Conservation (phyloP, 2,329 filamentous ascomycete genomes). For the Penicillium oxalicum region DNA sequence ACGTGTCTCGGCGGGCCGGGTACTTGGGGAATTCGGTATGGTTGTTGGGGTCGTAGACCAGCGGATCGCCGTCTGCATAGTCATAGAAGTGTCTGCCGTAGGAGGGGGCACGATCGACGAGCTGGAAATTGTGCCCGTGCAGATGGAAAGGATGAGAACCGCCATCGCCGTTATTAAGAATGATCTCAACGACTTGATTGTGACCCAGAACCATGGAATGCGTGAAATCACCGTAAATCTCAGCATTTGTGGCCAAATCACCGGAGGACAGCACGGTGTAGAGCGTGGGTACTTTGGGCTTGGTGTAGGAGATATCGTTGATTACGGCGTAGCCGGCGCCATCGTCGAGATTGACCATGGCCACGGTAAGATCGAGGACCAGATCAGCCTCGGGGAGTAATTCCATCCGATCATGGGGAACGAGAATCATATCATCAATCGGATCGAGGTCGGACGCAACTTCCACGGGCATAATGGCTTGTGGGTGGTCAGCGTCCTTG, state of each 20-base stretch:
- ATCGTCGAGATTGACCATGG: conserved; percentile 65
- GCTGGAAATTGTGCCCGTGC: conserved; percentile 60
- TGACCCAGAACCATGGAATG: conserved; percentile 43
- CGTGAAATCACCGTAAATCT: conserved; percentile 61
- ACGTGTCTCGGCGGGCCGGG: conserved; percentile 64
- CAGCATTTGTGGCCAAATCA: conserved; percentile 47
- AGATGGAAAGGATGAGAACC: conserved; percentile 48
- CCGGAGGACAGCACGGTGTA: conserved; percentile 35
- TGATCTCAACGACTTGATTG: conserved; percentile 39
- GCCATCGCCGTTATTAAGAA: conserved; percentile 40
- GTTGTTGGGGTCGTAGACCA: conserved; percentile 22
- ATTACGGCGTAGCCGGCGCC: conserved; percentile 50
- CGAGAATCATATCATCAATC: conserved; percentile 67
- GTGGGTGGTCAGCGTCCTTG: conserved; percentile 43
- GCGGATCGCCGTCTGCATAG: conserved; percentile 34
- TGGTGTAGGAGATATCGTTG: conserved; percentile 24
- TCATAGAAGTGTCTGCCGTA: conserved; percentile 55
- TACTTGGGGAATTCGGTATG: conserved; percentile 42
- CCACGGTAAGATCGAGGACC: conserved; percentile 51
- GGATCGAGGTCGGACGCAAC: conserved; percentile 50
- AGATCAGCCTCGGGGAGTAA: conserved; percentile 56
- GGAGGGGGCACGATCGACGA: conserved; percentile 52
- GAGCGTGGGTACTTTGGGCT: conserved; percentile 21
- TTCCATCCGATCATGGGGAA: conserved; percentile 61
- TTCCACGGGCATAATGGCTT: conserved; percentile 23